Base-by-base conservation (phyloP, 2,329 filamentous ascomycete genomes). In the Nemania sp. region DNA sequence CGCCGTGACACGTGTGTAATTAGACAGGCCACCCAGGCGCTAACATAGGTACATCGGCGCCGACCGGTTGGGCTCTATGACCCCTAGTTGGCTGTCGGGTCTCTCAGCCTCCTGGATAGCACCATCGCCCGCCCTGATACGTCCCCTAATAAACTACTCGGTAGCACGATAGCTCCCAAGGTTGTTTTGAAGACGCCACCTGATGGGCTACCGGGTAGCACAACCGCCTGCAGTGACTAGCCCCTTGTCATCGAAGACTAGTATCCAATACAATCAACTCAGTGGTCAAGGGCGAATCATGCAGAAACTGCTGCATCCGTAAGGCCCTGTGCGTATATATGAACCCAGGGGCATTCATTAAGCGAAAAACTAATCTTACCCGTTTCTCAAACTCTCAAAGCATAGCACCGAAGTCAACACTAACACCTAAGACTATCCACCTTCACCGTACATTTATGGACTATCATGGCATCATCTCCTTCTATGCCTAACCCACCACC, bases 1-100 rank as follows among this genome's bases (percentile, higher is more conserved):
- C 26, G 10, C 49, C 24, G 49, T 52, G 24, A 52, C 49, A 52
- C 49, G 1, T 52, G 26, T 52, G 24, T n/a, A 18, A 29, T 22
- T 52, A 27, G 11, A 52, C 49, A 52, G 24, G 26, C 49, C 49
- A 29, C 49, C 49, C 7, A 13, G 49, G 26, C 26, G 49, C 49
- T 29, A 52, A 52, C 11, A 18, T 27, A 29, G 24, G 24, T n/a
- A 52, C 18, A 18, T 13, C 24, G 13, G 49, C 11, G 15, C 49
- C 49, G 49, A 29, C 49, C 13, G n/a, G 6, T 26, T 26, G 60
- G 22, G 49, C 26, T 38, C 38, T 56, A 18, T 18, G 47, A n/a
- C 51, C 3, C 3, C 29, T 57, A 41, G 57, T 56, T 63, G 61
- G 41, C 18, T 41, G 18, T 24, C 22, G 38, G 22, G 4, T 18